phyloP scores from a whole-genome alignment of 805 yeast genomes.

The Candida silvicultrix region DNA sequence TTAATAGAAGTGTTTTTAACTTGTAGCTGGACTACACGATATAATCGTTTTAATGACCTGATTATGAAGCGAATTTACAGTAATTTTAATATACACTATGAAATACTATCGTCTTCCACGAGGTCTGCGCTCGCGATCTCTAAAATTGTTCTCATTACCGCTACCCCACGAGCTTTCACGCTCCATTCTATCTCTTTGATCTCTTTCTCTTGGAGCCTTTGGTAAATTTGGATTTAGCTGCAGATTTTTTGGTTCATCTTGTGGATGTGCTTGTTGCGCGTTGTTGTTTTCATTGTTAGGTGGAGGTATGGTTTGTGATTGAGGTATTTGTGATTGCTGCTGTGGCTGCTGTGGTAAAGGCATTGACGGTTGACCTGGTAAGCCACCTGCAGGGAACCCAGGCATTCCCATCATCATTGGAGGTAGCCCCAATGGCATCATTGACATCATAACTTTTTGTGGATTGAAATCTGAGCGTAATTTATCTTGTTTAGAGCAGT shows the following conservation, averaged over 20 bases:
- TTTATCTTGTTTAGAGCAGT: slow-evolving; percentile 82
- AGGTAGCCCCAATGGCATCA: slow-evolving; percentile 36
- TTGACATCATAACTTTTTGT: slow-evolving; percentile 64
- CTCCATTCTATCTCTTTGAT: slow-evolving; percentile 13
- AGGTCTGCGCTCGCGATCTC: slow-evolving; percentile 16
- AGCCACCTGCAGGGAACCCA: slow-evolving; percentile 1
- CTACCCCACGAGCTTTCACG: slow-evolving; percentile 11
- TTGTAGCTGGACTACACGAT: neutral
- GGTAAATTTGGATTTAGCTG: slow-evolving; percentile 5
- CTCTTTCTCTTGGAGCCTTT: slow-evolving; percentile 13
- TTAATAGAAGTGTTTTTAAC: neutral
- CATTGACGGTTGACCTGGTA: neutral
- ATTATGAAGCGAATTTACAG: neutral
- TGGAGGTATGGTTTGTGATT: neutral
- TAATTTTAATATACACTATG: neutral
- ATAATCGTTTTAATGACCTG: no score
- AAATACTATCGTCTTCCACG: slow-evolving; percentile 9
- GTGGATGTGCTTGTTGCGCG: slow-evolving; percentile 4
- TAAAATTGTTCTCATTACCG: slow-evolving; percentile 13
- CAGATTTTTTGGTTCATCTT: neutral
- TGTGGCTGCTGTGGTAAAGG: neutral
- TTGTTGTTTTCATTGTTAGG: neutral
- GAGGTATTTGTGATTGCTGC: neutral
- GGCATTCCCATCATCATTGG: slow-evolving; percentile 29
- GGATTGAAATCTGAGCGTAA: slow-evolving; percentile 77